These are phyloP conservation scores for Mallotus repandus DNA, from an alignment of 441 rosid species.

Conservation along the genomic window DNA sequence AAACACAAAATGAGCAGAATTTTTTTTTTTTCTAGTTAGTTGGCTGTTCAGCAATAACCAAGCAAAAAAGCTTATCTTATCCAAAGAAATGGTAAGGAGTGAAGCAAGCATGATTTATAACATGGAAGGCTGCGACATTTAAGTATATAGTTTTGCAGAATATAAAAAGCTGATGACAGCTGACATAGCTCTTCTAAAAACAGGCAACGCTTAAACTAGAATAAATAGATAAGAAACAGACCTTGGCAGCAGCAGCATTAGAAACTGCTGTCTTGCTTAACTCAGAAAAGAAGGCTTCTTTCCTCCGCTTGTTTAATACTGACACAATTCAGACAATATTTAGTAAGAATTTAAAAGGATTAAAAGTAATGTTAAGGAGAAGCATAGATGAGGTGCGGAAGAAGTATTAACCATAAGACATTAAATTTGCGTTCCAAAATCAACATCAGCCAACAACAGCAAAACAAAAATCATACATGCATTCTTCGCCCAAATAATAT, in stretches of 20 bases:
- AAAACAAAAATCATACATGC: no score
- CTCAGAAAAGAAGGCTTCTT: constrained; percentile 86
- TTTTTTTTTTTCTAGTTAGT: not conserved
- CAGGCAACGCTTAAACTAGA: not conserved
- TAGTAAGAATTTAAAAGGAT: constrained; percentile 11
- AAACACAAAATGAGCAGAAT: not conserved
- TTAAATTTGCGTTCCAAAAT: no score
- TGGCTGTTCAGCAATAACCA: not conserved
- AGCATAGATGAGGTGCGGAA: not conserved
- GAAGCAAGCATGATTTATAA: not conserved
- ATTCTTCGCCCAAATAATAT: no score
- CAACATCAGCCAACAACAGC: no score
- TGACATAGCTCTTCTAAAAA: not conserved
- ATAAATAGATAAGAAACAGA: constrained; percentile 23
- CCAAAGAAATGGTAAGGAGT: not conserved
- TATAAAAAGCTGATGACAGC: not conserved
- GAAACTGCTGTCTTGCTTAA: constrained; percentile 52
- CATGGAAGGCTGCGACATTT: no score
- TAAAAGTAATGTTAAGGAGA: not conserved
- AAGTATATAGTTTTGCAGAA: not conserved
- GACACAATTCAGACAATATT: constrained; percentile 22
- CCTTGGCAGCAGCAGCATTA: constrained; percentile 42
- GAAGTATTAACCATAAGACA: no score
- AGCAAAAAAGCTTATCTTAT: not conserved
- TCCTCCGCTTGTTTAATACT: constrained; percentile 76